phyloP scores from a whole-genome alignment of 2,329 filamentous ascomycete species.

The Camillea tinctor region DNA sequence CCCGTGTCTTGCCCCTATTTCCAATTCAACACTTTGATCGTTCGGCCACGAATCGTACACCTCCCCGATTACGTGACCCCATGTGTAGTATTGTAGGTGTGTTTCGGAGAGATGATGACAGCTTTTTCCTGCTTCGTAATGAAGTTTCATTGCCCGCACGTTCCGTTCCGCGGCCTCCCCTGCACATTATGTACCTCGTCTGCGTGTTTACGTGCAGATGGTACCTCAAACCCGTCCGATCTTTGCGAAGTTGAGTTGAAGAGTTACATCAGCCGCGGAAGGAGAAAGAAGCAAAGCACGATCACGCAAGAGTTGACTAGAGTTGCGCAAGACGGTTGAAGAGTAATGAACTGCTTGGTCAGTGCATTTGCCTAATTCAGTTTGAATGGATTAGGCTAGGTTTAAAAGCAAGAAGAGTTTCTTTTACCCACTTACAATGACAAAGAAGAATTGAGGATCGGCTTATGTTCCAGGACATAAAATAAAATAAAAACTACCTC shows the following conservation, averaged over 20 bases:
- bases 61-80: neutral
- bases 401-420: neutral
- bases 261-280: slow-evolving; percentile 18
- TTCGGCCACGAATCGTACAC: neutral
- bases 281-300: neutral
- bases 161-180: neutral
- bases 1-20: too few species aligned
- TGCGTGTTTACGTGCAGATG: neutral
- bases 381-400: neutral
- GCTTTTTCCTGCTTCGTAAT: neutral
- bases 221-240: neutral
- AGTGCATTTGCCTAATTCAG: slow-evolving; percentile 4
- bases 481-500: too few species aligned
- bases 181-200: neutral
- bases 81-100: neutral
- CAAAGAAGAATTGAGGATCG: neutral
- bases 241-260: slow-evolving; percentile 1
- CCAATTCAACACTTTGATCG: too few species aligned
- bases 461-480: too few species aligned
- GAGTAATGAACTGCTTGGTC: neutral
- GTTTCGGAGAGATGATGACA: neutral
- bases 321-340: slow-evolving; percentile 13
- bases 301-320: slow-evolving; percentile 18
- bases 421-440: neutral
- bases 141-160: neutral